phyloP scores from a whole-genome alignment of 352 stramenopile genomes.

The Phytopythium oedochilum region DNA sequence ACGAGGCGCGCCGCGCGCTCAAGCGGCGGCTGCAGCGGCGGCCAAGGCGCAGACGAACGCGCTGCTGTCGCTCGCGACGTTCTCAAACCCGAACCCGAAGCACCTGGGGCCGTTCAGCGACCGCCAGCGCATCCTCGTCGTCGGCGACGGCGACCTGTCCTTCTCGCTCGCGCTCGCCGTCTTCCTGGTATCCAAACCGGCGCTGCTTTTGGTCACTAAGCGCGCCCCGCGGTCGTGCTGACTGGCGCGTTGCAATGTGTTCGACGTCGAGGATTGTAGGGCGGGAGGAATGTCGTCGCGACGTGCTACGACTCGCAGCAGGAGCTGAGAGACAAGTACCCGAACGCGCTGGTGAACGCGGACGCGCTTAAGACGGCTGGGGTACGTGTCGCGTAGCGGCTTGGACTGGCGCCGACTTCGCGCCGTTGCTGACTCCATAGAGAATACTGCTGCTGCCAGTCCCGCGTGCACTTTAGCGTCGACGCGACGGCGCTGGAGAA shows the following conservation, averaged over 20 bases:
- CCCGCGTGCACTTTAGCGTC: constrained; percentile 58
- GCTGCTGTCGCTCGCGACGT: constrained; percentile 59
- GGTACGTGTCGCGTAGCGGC: constrained; percentile 15
- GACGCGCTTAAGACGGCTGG: constrained; percentile 69
- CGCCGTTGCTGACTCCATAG: neutral
- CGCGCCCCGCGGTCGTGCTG: no score
- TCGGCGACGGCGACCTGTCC: constrained; percentile 85
- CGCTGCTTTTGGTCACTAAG: no score
- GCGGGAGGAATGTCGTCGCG: constrained; percentile 57
- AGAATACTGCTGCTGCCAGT: constrained; percentile 16
- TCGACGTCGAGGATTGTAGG: constrained; percentile 32
- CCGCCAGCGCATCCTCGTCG: constrained; percentile 68
- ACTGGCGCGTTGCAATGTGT: no score
- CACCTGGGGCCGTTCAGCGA: constrained; percentile 70
- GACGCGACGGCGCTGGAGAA: constrained; percentile 64
- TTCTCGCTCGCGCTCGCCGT: constrained; percentile 75
- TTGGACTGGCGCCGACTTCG: neutral
- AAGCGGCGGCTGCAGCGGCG: neutral
- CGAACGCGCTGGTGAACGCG: constrained; percentile 56
- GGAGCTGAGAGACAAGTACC: constrained; percentile 72
- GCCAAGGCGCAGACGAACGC: constrained; percentile 64
- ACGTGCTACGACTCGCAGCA: constrained; percentile 74
- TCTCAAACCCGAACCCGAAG: constrained; percentile 84
- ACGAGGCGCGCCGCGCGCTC: constrained; percentile 19
- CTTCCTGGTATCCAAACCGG: constrained; percentile 33